phyloP scores from a whole-genome alignment of 352 stramenopile species.

The Globisporangium irregulare region DNA sequence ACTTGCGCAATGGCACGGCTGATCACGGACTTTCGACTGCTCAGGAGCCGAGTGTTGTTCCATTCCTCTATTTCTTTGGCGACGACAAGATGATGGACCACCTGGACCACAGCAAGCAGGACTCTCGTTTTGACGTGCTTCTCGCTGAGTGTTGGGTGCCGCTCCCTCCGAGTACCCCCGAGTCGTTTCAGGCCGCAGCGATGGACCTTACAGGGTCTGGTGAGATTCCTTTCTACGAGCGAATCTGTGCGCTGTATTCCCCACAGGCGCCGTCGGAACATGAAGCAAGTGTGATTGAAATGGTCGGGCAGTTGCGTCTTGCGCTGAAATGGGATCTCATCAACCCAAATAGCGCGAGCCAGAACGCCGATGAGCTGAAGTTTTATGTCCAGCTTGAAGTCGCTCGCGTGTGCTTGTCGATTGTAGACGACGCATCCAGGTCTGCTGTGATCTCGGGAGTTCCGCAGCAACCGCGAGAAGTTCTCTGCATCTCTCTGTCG shows the following conservation, averaged over 20 bases:
- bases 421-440: constrained; percentile 59
- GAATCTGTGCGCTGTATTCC: constrained; percentile 68
- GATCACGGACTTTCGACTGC: constrained; percentile 74
- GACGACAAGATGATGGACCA: constrained; percentile 86
- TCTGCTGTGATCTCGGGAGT: constrained; percentile 26
- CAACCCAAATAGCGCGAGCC: constrained; percentile 38
- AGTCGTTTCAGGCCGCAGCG: constrained; percentile 14
- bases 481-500: constrained; percentile 72
- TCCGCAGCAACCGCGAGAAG: constrained; percentile 54
- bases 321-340: constrained; percentile 80
- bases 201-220: constrained; percentile 24
- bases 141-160: constrained; percentile 80
- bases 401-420: constrained; percentile 65
- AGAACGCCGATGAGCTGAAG: constrained; percentile 47
- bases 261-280: constrained; percentile 21
- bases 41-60: constrained; percentile 82
- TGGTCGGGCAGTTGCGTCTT: constrained; percentile 74
- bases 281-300: constrained; percentile 33
- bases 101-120: constrained; percentile 83
- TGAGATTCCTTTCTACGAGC: constrained; percentile 50
- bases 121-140: constrained; percentile 74
- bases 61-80: constrained; percentile 87
- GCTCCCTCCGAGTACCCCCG: constrained; percentile 35
- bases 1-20: constrained; percentile 64
- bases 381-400: constrained; percentile 78